These are phyloP conservation scores for Fomitopsis schrenkii DNA, from an alignment of 1,284 basidiomycete genomes.

Conservation along the genomic window DNA sequence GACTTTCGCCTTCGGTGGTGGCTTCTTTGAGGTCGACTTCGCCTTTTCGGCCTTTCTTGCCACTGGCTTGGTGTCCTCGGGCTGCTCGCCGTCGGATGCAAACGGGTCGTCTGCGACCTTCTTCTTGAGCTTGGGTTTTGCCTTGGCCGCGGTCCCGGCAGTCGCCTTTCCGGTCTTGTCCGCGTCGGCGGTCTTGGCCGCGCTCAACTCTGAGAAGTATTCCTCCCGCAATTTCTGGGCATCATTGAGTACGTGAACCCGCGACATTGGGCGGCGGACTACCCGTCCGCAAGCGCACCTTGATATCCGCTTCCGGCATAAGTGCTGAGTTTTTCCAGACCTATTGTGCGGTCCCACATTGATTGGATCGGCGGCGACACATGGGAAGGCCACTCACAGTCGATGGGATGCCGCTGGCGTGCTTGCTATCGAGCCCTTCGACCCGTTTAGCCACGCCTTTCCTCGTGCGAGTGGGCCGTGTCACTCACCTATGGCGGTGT, in stretches of 20 bases:
- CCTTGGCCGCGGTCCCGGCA: conserved; percentile 17
- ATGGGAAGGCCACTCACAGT: conserved; percentile 40
- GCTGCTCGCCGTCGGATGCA: conserved; percentile 39
- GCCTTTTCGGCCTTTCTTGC: background rate
- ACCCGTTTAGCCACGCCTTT: background rate
- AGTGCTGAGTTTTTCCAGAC: conserved; percentile 63
- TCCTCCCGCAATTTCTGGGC: conserved; percentile 54
- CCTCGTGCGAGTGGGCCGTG: background rate
- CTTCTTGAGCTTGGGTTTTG: conserved; percentile 43
- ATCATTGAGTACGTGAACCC: background rate
- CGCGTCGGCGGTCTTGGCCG: conserved; percentile 23
- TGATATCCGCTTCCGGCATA: conserved; percentile 55
- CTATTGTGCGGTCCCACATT: conserved; percentile 28
- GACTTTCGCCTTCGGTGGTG: conserved; percentile 8
- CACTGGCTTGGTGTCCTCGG: conserved; percentile 12
- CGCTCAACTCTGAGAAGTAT: conserved; percentile 42
- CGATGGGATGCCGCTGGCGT: conserved; percentile 63
- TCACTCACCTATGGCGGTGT: conserved; percentile 51
- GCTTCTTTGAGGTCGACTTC: background rate
- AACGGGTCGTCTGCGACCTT: conserved; percentile 43
- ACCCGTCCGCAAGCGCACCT: conserved; percentile 33
- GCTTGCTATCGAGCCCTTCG: conserved; percentile 68
- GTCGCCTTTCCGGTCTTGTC: conserved; percentile 20
- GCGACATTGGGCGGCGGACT: background rate
- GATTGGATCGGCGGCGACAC: background rate